These are phyloP conservation scores for Delitschia confertaspora DNA, from an alignment of 495 filamentous ascomycete genomes.

Conservation along the genomic window DNA sequence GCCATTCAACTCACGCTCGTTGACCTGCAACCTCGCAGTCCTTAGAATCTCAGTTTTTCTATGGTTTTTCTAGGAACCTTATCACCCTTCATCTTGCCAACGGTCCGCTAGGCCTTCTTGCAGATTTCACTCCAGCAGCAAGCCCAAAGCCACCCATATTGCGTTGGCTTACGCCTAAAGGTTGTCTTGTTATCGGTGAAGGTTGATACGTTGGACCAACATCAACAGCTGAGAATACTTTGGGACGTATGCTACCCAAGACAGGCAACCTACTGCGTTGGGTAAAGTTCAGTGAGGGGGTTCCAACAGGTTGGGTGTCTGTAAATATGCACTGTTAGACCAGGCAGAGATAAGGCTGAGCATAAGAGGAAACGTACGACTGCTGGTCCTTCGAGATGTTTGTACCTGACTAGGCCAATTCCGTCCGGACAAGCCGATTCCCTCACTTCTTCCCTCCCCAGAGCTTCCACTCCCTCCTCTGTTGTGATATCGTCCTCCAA, in stretches of 20 bases:
- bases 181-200: slow-evolving; percentile 12
- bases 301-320: neutral
- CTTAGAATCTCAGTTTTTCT: neutral
- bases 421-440: neutral
- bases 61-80: neutral
- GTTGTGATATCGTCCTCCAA: slow-evolving; percentile 32
- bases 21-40: neutral
- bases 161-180: slow-evolving; percentile 4
- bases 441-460: slow-evolving; percentile 24
- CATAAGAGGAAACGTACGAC: neutral
- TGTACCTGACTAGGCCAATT: slow-evolving; percentile 1
- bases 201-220: slow-evolving; percentile 17
- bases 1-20: neutral
- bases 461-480: slow-evolving; percentile 44
- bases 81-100: slow-evolving; percentile 8
- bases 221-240: slow-evolving; percentile 2
- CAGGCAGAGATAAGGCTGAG: neutral
- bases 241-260: slow-evolving; percentile 12
- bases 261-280: slow-evolving; percentile 13
- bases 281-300: neutral
- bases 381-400: too few relatives aligned
- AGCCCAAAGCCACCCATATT: slow-evolving; percentile 13
- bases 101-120: slow-evolving; percentile 3
- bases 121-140: neutral
- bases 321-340: neutral